Base-by-base conservation (phyloP, 2,329 filamentous ascomycete species). In the Torrubiellomyces zombiae region DNA sequence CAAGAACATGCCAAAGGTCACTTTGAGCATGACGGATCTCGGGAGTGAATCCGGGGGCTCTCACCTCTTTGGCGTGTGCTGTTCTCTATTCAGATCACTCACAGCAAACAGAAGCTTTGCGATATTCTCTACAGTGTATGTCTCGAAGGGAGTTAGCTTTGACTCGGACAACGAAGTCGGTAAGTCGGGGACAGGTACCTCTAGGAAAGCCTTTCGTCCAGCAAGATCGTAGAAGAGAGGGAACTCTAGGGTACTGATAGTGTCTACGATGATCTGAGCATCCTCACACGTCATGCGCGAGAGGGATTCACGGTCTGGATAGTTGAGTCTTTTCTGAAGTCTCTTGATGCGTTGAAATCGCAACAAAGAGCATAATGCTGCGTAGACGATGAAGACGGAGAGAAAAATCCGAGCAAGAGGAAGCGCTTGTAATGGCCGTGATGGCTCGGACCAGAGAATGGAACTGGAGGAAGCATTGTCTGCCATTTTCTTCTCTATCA, bases 231-330 rank as follows among this genome's bases (percentile, higher is more conserved):
- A 53, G 16, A 53, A 38, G 7, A 45, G 36, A 0, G 55, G 53
- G 18, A 56, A 57, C 27, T 58, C 54, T 2, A 35, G 31, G 10
- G 38, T 28, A 4, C 38, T 29, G 6, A 53, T 29, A 17, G 42
- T 40, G 29, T 47, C 44, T 10, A 58, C 38, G 31, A 63, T 55
- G 27, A 48, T 44, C 29, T 58, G 55, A 5, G 62, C 57, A 25
- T 64, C 51, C 31, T 47, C 32, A 20, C 50, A 47, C 10, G 51
- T 56, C 55, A 59, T 58, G 25, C 36, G 32, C 7, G 44, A 38
- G 7, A 57, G 27, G 4, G 53, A 54, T 7, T 32, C 33, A 9
- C 52, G 50, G 31, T 51, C 40, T 4, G 42, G 31, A 29, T 43
- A 56, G 12, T 39, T 35, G 32, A 46, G 42, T 16, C 37, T 37